Evolutionary conservation across 352 stramenopile genomes (phyloP), one percentile per base, ranked within the genome.

Genomic region (Phytophthora sojae): DNA sequence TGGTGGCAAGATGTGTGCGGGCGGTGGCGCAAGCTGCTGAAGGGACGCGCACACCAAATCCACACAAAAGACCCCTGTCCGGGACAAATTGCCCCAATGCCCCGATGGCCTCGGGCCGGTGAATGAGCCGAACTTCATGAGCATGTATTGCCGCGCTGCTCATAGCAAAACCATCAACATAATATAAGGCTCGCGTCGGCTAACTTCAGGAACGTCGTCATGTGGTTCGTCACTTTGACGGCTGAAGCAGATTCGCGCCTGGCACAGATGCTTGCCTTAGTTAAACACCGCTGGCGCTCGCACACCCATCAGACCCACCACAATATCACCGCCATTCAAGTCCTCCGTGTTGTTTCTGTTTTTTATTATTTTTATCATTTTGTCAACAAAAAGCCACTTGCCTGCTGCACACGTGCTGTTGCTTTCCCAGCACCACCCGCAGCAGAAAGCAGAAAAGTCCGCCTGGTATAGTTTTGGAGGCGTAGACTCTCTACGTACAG

Each of bases 331-430:
- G 30, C 30, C 30, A 6, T 37, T 37, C 3, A 37, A 37, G 14
- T 15, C 32, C 32, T 29, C 26, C 2, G 26, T 45, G 30, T 55
- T 39, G 23, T 55, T 69, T 21, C 21, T 6, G 54, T n/a, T 21
- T 60, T 57, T 57, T 57, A n/a, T 19, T 64, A 26, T 25, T 11
- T 57, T 17, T 66, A 19, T 63, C 49, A 12, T 52, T 21, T 59
- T 37, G 58, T 32, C 57, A 72, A 72, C 49, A 62, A 72, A 65
- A 55, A 47, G 51, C 49, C 67, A 25, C 49, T 65, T 59, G 32
- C 35, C 26, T 64, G 26, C 44, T 23, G 26, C 6, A 19, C 29
- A 45, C 7, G 45, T 39, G 30, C 44, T 72, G 39, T 58, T 63
- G 39, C 65, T 45, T 42, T 59, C 45, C 56, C 65, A 71, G 37